Conservation (phyloP, 148 eudicot genomes). For the Linanthus parryae region DNA sequence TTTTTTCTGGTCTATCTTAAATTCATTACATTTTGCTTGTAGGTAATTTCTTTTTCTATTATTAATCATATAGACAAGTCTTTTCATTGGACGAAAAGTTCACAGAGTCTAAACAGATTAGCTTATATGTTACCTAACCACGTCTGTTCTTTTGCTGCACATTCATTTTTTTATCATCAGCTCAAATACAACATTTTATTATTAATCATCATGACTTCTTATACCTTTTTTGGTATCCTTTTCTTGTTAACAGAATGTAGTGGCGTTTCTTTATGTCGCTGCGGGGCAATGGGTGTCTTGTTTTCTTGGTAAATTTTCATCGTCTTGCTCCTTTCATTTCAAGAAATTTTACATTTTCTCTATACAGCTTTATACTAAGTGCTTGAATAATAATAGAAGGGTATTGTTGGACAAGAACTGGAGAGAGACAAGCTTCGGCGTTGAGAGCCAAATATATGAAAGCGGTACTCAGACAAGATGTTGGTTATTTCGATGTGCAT, state of each 20-base stretch:
- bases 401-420: slow-evolving; percentile 38
- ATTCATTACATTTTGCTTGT: no score
- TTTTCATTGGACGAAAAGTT: no score
- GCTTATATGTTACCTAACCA: no score
- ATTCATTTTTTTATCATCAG: no score
- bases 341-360: background rate
- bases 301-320: slow-evolving; percentile 46
- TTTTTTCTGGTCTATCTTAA: no score
- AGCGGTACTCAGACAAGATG: slow-evolving; percentile 36
- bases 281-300: slow-evolving; percentile 53
- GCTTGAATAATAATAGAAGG: slow-evolving; percentile 19
- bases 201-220: no score
- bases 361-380: background rate
- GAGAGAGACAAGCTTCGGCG: slow-evolving; percentile 30
- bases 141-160: no score
- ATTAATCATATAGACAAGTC: no score
- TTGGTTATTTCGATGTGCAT: slow-evolving; percentile 29
- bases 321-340: background rate
- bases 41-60: no score
- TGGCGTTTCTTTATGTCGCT: slow-evolving; percentile 50
- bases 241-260: slow-evolving; percentile 76
- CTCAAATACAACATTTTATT: no score
- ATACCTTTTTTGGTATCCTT: no score
- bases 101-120: no score
- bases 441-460: slow-evolving; percentile 22